Conservation (phyloP, 331 rosid species). For the Quercus tomentella region DNA sequence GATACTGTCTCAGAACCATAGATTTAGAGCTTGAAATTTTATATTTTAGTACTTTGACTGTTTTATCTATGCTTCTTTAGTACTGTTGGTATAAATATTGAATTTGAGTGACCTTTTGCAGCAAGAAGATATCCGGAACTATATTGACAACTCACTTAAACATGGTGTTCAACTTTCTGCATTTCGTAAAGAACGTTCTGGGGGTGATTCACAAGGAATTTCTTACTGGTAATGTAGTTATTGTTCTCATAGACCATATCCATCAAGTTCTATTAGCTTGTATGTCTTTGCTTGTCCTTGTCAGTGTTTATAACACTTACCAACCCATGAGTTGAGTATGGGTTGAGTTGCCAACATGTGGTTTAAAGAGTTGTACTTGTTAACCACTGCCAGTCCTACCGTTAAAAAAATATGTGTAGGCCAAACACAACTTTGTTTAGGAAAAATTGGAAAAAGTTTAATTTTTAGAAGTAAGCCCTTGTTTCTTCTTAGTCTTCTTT, state of each 20-base stretch:
- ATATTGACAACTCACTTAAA: conserved; percentile 84
- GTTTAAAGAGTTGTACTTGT: too few relatives aligned
- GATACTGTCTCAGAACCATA: not conserved
- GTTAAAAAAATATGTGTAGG: too few relatives aligned
- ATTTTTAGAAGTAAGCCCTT: too few relatives aligned
- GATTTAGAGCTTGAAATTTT: conserved; percentile 3
- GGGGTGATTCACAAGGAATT: conserved; percentile 92
- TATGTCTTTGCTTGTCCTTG: too few relatives aligned
- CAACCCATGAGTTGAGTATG: too few relatives aligned
- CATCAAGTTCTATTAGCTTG: not conserved
- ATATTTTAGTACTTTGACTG: conserved; percentile 3
- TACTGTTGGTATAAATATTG: conserved; percentile 12
- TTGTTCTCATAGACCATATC: conserved; percentile 6
- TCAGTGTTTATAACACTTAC: too few relatives aligned
- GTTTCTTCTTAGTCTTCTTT: too few relatives aligned
- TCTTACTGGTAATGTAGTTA: conserved; percentile 77
- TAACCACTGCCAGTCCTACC: too few relatives aligned
- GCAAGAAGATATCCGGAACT: conserved; percentile 96
- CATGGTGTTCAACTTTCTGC: conserved; percentile 81
- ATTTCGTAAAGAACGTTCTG: conserved; percentile 94
- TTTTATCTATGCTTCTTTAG: conserved; percentile 9
- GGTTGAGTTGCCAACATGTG: too few relatives aligned
- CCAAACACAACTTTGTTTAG: too few relatives aligned
- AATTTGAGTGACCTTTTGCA: conserved; percentile 50
- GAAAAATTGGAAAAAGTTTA: too few relatives aligned